These are phyloP conservation scores for Letharia lupina DNA, from an alignment of 495 filamentous ascomycete genomes.

Conservation along the genomic window DNA sequence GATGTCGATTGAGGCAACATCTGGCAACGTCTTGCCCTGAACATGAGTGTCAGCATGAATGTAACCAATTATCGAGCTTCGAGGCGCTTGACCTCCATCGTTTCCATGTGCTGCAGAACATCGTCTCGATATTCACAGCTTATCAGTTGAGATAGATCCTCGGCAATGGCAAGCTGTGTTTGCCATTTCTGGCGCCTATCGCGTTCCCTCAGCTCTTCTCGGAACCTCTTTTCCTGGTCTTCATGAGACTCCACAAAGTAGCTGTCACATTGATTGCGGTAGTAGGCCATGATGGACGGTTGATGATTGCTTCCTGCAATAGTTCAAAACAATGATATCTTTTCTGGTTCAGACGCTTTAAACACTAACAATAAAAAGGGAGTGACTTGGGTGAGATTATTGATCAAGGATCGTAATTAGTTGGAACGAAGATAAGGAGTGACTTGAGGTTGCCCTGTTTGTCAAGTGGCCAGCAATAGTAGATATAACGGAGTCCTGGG, in stretches of 20 bases:
- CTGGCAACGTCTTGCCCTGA: slow-evolving; percentile 81
- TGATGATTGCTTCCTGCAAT: slow-evolving; percentile 5
- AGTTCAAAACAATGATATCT: slow-evolving; percentile 33
- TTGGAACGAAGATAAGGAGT: slow-evolving; percentile 42
- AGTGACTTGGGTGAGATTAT: slow-evolving; percentile 47
- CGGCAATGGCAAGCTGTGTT: slow-evolving; percentile 73
- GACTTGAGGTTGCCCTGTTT: slow-evolving; percentile 23
- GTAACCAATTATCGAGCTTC: slow-evolving; percentile 10
- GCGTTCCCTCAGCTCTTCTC: slow-evolving; percentile 27
- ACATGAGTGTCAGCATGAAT: slow-evolving; percentile 16
- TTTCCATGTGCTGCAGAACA: slow-evolving; percentile 82
- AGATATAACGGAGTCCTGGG: slow-evolving; percentile 16
- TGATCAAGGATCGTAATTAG: slow-evolving; percentile 51
- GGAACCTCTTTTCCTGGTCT: slow-evolving; percentile 38
- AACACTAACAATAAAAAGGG: slow-evolving; percentile 31
- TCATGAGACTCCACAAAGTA: slow-evolving; percentile 87
- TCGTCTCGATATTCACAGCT: slow-evolving; percentile 88
- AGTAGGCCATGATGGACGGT: slow-evolving; percentile 64
- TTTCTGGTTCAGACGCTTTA: slow-evolving; percentile 4
- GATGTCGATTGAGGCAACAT: slow-evolving; percentile 96
- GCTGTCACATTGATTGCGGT: slow-evolving; percentile 56
- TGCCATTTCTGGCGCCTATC: slow-evolving; percentile 69
- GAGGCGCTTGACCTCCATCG: slow-evolving; percentile 73
- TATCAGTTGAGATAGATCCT: slow-evolving; percentile 73
- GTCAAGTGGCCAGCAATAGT: slow-evolving; percentile 15